These are phyloP conservation scores for Amaranthus palmeri DNA, from an alignment of 148 eudicot genomes.

Conservation along the genomic window DNA sequence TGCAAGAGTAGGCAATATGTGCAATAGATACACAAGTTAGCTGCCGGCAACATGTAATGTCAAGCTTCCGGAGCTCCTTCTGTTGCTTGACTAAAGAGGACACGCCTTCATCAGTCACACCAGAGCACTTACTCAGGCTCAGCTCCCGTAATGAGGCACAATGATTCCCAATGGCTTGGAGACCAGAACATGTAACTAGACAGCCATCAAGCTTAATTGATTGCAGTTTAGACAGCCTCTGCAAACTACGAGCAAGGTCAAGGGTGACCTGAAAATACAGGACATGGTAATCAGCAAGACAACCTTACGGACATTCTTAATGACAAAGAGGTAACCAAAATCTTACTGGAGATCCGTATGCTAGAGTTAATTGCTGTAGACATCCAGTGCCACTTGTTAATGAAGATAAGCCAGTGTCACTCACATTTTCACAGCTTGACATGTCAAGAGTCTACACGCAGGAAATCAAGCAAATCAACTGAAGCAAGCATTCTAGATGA, in stretches of 20 bases:
- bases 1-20: constrained; percentile 62
- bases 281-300: constrained; percentile 15
- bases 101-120: constrained; percentile 84
- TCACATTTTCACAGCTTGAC: constrained; percentile 75
- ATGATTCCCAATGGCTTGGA: constrained; percentile 66
- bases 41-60: constrained; percentile 82
- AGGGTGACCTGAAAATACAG: constrained; percentile 65
- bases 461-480: constrained; percentile 7
- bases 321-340: not conserved
- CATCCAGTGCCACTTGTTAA: constrained; percentile 49
- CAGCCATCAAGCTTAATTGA: constrained; percentile 81
- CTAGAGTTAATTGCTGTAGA: constrained; percentile 56
- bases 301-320: not conserved
- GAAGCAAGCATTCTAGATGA: not conserved
- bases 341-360: constrained; percentile 76
- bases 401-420: constrained; percentile 66
- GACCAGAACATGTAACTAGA: constrained; percentile 70
- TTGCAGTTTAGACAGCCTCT: constrained; percentile 64
- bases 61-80: constrained; percentile 65
- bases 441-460: constrained; percentile 64
- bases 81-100: constrained; percentile 64
- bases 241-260: constrained; percentile 69
- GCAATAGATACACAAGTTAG: constrained; percentile 64
- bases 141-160: constrained; percentile 66
- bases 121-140: constrained; percentile 79